A percentile compares a stretch with the other conserved stretches of the same genome.
phyloP scores from a whole-genome alignment of 73 alveolate species.

The Paramecium caudatum region DNA sequence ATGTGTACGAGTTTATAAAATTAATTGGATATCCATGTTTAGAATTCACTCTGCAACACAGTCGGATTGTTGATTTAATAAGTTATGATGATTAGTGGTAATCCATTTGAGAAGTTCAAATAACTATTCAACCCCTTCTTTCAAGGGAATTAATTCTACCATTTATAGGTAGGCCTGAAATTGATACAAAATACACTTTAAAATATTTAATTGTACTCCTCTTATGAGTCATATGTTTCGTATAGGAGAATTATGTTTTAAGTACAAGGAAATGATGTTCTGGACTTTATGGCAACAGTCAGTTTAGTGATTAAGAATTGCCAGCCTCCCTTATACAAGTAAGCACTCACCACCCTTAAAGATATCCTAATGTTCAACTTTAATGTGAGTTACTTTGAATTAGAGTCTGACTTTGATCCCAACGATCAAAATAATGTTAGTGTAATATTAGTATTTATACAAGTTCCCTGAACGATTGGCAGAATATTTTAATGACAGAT shows the following conservation, averaged over 20 bases:
- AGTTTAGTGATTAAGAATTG: neutral
- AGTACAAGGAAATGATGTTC: neutral
- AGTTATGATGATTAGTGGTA: constrained; percentile 36
- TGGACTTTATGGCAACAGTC: neutral
- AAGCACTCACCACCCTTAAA: neutral
- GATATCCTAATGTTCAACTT: constrained; percentile 39
- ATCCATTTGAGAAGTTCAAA: neutral
- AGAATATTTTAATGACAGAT: constrained; percentile 10
- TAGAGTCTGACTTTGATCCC: constrained; percentile 64
- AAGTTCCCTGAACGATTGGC: constrained; percentile 50
- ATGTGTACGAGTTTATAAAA: constrained; percentile 10
- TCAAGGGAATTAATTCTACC: constrained; percentile 11
- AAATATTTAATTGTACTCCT: constrained; percentile 28
- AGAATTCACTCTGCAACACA: constrained; percentile 54
- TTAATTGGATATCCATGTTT: constrained; percentile 12
- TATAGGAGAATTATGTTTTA: constrained; percentile 61
- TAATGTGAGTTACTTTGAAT: constrained; percentile 69
- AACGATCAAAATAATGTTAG: constrained; percentile 60
- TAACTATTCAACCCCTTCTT: neutral
- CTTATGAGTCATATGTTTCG: constrained; percentile 49
- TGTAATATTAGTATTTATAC: neutral
- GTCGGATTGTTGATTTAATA: constrained; percentile 55
- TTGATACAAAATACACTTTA: neutral
- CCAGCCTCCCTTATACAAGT: constrained; percentile 1
- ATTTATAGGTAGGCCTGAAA: constrained; percentile 36